phyloP scores from a whole-genome alignment of 1,284 basidiomycete species.

The Melampsora larici-populina region DNA sequence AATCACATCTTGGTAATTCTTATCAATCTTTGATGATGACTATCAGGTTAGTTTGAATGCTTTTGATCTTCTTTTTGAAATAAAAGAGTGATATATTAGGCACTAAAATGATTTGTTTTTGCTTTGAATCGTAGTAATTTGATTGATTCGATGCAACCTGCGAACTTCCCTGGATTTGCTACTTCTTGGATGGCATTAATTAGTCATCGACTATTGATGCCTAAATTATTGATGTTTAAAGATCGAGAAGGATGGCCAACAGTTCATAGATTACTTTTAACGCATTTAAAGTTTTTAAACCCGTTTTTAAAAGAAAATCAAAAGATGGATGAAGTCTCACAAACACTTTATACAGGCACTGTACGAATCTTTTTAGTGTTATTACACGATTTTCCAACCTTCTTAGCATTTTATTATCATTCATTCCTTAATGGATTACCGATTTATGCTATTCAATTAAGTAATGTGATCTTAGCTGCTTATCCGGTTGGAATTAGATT shows the following conservation, averaged over 20 bases:
- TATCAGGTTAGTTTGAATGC: conserved; percentile 55
- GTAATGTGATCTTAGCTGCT: conserved; percentile 92
- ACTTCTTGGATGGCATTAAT: conserved; percentile 98
- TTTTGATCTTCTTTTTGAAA: conserved; percentile 8
- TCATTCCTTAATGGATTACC: conserved; percentile 90
- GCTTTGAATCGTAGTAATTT: conserved; percentile 69
- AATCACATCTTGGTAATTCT: conserved; percentile 71
- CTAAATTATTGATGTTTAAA: conserved; percentile 78
- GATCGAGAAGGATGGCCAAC: conserved; percentile 89
- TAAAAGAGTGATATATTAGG: neutral
- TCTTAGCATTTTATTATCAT: conserved; percentile 94
- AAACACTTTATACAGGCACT: conserved; percentile 87
- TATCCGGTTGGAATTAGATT: conserved; percentile 77
- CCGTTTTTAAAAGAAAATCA: conserved; percentile 77
- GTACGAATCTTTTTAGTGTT: conserved; percentile 87
- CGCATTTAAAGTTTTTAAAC: conserved; percentile 86
- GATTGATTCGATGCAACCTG: conserved; percentile 91
- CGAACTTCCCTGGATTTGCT: conserved; percentile 94
- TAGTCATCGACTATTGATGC: conserved; percentile 96
- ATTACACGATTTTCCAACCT: conserved; percentile 97
- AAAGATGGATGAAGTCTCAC: conserved; percentile 75
- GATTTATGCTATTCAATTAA: conserved; percentile 86
- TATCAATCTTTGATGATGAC: conserved; percentile 86
- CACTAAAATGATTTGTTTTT: conserved; percentile 6
- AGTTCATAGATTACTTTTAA: conserved; percentile 89